Conservation (phyloP, 2,329 filamentous ascomycete species). For the Neonectria hederae region DNA sequence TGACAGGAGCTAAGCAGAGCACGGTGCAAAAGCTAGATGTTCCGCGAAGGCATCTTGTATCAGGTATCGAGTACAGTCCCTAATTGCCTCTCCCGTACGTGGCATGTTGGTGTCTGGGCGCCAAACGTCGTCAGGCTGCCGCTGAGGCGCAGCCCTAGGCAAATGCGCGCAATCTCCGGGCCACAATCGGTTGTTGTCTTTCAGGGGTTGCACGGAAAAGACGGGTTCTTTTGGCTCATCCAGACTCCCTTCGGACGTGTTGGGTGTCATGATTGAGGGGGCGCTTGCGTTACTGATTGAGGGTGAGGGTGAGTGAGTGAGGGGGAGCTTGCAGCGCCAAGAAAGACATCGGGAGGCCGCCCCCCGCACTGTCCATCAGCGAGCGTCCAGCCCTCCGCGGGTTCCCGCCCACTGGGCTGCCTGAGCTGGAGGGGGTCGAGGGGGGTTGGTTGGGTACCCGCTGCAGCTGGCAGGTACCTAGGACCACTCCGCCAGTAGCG, state of each 20-base stretch:
- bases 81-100: constrained; percentile 5
- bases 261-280: constrained; percentile 10
- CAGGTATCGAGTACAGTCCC: constrained; percentile 2
- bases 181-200: neutral
- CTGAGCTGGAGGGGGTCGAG: neutral
- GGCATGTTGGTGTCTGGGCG: constrained; percentile 10
- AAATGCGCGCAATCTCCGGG: constrained; percentile 18
- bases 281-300: neutral
- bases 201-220: neutral
- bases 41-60: neutral
- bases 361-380: constrained; percentile 1
- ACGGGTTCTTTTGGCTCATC: neutral
- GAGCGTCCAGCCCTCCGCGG: neutral
- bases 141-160: constrained; percentile 11
- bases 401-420: neutral
- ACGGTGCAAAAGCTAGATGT: neutral
- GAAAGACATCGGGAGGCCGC: constrained; percentile 16
- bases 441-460: neutral
- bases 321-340: constrained; percentile 15
- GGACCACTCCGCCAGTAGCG: constrained; percentile 1
- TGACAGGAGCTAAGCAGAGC: neutral
- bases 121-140: neutral
- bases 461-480: neutral
- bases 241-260: neutral
- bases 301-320: constrained; percentile 19